Conservation (phyloP, 371 early-diverging fungal genomes). For the Smittium mucronatum region DNA sequence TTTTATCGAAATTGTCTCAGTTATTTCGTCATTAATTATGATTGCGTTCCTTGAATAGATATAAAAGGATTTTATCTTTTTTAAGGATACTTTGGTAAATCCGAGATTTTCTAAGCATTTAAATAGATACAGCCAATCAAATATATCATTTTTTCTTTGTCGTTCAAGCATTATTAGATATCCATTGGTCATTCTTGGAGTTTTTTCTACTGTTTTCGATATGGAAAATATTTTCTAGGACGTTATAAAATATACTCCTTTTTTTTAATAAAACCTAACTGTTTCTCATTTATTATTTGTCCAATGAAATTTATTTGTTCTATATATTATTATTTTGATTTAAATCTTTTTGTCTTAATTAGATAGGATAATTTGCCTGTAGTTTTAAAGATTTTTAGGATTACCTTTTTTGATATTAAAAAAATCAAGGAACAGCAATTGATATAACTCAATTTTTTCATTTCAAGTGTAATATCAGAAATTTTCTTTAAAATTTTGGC, state of each 20-base stretch:
- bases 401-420: not conserved
- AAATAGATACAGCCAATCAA: not conserved
- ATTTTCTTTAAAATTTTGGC: not conserved
- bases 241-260: not conserved
- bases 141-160: not conserved
- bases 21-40: slow-evolving; percentile 9
- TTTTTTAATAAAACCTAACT: not conserved
- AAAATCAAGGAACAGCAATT: not conserved
- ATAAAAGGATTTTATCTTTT: slow-evolving; percentile 1
- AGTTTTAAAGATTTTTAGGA: not conserved
- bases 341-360: not conserved
- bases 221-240: not conserved
- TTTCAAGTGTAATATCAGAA: not conserved
- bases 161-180: not conserved
- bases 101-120: slow-evolving; percentile 5
- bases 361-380: not conserved
- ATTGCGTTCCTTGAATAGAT: not conserved
- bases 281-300: not conserved
- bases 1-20: slow-evolving; percentile 1
- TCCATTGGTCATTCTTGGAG: not conserved
- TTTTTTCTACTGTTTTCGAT: not conserved
- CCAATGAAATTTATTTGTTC: not conserved
- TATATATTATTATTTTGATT: not conserved
- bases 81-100: not conserved
- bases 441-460: not conserved